Evolutionary conservation across 2,329 filamentous ascomycete genomes (phyloP).

Genomic region (Fusarium napiforme): DNA sequence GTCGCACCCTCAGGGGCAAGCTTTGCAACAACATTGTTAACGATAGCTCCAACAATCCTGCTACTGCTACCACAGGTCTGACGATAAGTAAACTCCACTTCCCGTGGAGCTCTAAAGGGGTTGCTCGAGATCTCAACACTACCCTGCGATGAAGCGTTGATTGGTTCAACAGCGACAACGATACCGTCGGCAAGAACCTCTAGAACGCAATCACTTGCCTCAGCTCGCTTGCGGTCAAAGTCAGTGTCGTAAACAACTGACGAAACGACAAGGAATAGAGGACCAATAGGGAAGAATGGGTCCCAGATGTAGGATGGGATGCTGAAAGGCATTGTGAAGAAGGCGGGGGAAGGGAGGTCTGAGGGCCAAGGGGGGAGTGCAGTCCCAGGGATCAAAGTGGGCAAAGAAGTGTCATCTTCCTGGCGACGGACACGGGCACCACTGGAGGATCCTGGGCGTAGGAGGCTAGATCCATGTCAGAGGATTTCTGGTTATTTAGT

Average conservation of each 20-base stretch:
- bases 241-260: neutral
- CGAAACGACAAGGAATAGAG: neutral
- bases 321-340: neutral
- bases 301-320: neutral
- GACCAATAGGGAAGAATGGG: accelerated
- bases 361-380: neutral
- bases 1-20: neutral
- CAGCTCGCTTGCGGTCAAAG: neutral
- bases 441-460: neutral
- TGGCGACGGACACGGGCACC: neutral
- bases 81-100: neutral
- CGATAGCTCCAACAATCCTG: neutral
- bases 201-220: neutral
- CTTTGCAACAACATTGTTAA: neutral
- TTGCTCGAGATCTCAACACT: neutral
- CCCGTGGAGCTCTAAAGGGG: neutral
- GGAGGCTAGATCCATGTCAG: neutral
- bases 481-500: neutral
- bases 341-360: neutral
- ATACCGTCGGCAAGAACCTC: neutral
- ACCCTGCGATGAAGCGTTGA: neutral
- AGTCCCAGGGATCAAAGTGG: neutral
- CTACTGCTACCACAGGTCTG: neutral
- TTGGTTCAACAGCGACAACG: neutral
- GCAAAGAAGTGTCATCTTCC: neutral